phyloP scores from a whole-genome alignment of 2,329 filamentous ascomycete genomes.

The Nothopassalora personata region DNA sequence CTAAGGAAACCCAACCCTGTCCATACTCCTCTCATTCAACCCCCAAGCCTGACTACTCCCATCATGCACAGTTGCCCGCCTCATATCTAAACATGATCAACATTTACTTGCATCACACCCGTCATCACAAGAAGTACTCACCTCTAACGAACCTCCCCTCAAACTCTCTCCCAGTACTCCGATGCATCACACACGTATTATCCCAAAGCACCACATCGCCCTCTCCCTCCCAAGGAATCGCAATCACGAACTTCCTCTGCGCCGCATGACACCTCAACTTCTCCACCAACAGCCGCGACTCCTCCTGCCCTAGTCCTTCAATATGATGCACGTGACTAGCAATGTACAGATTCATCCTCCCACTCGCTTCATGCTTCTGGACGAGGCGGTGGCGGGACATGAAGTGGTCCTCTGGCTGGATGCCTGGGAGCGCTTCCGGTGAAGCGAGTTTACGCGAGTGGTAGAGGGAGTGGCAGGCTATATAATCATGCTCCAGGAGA shows the following conservation, averaged over 20 bases:
- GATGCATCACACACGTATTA: constrained; percentile 53
- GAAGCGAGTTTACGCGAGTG: constrained; percentile 51
- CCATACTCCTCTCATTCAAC: constrained; percentile 35
- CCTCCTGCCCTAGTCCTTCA: constrained; percentile 37
- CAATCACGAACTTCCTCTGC: constrained; percentile 44
- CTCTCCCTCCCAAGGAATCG: constrained; percentile 45
- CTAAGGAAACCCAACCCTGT: constrained; percentile 9
- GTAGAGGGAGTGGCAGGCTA: constrained; percentile 48
- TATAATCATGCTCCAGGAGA: constrained; percentile 39
- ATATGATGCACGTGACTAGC: constrained; percentile 52
- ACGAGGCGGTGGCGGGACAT: constrained; percentile 45
- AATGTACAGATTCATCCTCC: constrained; percentile 51
- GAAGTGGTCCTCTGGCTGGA: constrained; percentile 39
- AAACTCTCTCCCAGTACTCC: constrained; percentile 46
- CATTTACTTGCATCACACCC: neutral
- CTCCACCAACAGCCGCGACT: constrained; percentile 35
- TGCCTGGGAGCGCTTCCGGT: constrained; percentile 45
- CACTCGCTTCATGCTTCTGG: constrained; percentile 49
- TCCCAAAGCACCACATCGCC: constrained; percentile 57
- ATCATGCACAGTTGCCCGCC: constrained; percentile 54
- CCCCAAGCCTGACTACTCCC: constrained; percentile 40
- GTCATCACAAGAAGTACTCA: neutral
- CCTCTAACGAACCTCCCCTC: constrained; percentile 36
- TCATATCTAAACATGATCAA: constrained; percentile 44
- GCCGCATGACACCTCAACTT: constrained; percentile 46